Conservation (phyloP, 2,329 filamentous ascomycete genomes). For the Diaporthe sp. region DNA sequence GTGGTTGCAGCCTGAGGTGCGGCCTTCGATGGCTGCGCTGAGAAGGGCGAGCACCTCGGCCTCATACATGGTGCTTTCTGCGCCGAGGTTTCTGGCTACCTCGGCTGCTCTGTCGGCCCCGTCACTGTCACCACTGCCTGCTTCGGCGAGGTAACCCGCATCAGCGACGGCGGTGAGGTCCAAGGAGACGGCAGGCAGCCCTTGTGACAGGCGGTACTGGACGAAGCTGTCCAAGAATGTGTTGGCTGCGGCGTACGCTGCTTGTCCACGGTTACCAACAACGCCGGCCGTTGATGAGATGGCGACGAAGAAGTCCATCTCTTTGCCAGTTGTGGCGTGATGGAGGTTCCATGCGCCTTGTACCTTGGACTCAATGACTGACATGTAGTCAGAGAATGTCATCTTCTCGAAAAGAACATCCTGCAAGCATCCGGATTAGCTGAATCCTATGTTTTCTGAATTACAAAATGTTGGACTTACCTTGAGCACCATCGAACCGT, state of each 20-base stretch:
- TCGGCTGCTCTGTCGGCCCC: slow-evolving; percentile 62
- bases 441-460: no score
- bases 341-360: slow-evolving; percentile 65
- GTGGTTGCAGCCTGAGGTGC: slow-evolving; percentile 48
- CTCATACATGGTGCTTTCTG: slow-evolving; percentile 61
- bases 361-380: slow-evolving; percentile 49
- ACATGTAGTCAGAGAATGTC: slow-evolving; percentile 62
- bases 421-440: slow-evolving; percentile 19
- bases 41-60: slow-evolving; percentile 58
- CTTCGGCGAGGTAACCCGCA: slow-evolving; percentile 63
- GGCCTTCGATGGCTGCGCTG: slow-evolving; percentile 32
- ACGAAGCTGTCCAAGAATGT: slow-evolving; percentile 57
- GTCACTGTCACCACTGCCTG: slow-evolving; percentile 58
- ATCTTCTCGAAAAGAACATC: slow-evolving; percentile 68
- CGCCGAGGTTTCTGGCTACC: slow-evolving; percentile 58
- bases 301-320: slow-evolving; percentile 65
- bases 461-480: background rate
- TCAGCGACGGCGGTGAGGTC: slow-evolving; percentile 67
- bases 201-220: slow-evolving; percentile 52
- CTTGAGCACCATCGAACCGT: slow-evolving; percentile 56
- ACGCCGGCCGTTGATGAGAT: slow-evolving; percentile 67
- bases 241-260: slow-evolving; percentile 64
- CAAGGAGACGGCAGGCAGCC: slow-evolving; percentile 58
- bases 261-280: slow-evolving; percentile 66
- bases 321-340: slow-evolving; percentile 55